Conservation (phyloP, 1,284 basidiomycete genomes). For the Microstroma glucosiphilum region DNA sequence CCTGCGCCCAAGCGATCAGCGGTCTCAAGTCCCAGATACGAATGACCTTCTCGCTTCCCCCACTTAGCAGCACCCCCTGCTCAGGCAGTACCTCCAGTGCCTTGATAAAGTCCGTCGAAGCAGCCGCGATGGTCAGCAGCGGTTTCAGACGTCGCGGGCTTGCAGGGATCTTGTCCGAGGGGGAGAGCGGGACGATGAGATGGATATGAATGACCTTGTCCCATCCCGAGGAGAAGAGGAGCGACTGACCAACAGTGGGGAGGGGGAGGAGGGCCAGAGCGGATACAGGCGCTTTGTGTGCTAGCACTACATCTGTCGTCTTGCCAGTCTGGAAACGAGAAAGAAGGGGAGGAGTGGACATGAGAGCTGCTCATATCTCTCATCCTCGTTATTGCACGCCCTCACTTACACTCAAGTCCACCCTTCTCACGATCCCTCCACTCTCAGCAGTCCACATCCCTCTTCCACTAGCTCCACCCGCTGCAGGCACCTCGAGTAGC, state of each 20-base stretch:
- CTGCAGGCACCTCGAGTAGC: background rate
- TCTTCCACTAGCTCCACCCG: background rate
- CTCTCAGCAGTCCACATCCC: constrained; percentile 6
- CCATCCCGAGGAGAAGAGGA: background rate
- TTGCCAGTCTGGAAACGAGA: background rate
- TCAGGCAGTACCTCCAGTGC: constrained; percentile 1
- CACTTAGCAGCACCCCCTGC: constrained; percentile 8
- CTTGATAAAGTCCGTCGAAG: constrained; percentile 10
- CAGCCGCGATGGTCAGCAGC: background rate
- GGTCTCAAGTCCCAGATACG: constrained; percentile 3
- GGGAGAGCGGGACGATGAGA: background rate
- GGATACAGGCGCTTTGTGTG: constrained; percentile 7
- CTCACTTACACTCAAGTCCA: constrained; percentile 3
- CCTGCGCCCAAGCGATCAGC: background rate
- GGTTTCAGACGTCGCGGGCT: background rate
- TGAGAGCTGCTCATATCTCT: no score
- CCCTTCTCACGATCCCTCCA: constrained; percentile 5
- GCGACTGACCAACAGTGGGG: background rate
- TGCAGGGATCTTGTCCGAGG: background rate
- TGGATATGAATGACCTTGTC: constrained; percentile 8
- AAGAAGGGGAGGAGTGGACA: background rate
- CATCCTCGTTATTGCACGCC: no score
- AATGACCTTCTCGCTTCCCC: background rate
- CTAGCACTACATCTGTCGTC: constrained; percentile 3
- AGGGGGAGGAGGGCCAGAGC: background rate